These are phyloP conservation scores for Beauveria varroae DNA, from an alignment of 2,329 filamentous ascomycete species.

Conservation along the genomic window DNA sequence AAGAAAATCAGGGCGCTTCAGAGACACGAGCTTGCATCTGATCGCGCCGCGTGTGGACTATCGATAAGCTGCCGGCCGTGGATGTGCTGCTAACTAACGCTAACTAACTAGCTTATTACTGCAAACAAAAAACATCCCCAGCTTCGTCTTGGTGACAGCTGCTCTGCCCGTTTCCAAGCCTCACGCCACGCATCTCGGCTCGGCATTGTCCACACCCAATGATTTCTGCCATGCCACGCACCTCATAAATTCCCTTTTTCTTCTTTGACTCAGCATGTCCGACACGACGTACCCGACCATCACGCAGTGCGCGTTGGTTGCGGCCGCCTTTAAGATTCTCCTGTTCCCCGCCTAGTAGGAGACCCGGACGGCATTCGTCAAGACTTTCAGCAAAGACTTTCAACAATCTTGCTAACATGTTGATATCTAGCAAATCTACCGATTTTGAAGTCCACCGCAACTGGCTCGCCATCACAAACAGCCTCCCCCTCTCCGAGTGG, in stretches of 20 bases:
- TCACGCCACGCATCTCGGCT: background rate
- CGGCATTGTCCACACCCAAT: background rate
- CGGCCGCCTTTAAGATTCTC: slow-evolving; percentile 82
- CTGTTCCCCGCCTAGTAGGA: slow-evolving; percentile 91
- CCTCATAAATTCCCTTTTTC: background rate
- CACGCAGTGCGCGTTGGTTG: slow-evolving; percentile 76
- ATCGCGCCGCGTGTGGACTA: background rate
- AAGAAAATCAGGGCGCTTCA: background rate
- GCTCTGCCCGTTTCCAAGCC: background rate
- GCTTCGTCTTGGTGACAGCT: background rate
- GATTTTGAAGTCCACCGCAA: slow-evolving; percentile 99
- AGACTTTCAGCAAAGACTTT: too few species aligned
- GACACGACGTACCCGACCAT: slow-evolving; percentile 74
- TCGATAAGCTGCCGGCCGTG: slow-evolving; percentile 7
- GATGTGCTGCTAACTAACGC: background rate
- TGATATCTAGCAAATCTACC: slow-evolving; percentile 73
- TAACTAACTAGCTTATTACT: too few species aligned
- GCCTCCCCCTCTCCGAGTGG: slow-evolving; percentile 80
- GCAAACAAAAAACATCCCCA: background rate
- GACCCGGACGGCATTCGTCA: background rate
- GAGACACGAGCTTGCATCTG: background rate
- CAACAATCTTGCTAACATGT: background rate
- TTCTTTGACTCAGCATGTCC: slow-evolving; percentile 50
- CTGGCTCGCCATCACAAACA: slow-evolving; percentile 94
- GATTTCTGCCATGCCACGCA: background rate